These are phyloP conservation scores for Neurospora tetrasperma DNA, from an alignment of 495 filamentous ascomycete species.

Conservation along the genomic window DNA sequence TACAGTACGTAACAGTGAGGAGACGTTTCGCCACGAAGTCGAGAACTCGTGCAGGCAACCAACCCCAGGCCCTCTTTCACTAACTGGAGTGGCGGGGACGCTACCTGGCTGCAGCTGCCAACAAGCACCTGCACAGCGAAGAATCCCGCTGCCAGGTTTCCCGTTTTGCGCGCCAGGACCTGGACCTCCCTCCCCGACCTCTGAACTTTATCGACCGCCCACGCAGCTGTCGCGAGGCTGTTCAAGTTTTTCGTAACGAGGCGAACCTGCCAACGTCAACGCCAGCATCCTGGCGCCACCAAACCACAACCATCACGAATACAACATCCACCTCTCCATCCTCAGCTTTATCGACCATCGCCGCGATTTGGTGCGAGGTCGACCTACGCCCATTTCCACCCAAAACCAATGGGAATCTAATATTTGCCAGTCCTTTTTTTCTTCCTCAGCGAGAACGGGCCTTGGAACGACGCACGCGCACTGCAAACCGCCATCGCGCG, in stretches of 20 bases:
- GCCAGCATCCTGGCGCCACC: neutral
- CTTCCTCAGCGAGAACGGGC: neutral
- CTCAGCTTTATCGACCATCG: constrained; percentile 8
- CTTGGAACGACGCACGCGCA: constrained; percentile 7
- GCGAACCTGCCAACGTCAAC: neutral
- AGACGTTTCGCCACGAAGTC: neutral
- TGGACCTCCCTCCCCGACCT: neutral
- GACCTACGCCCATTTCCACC: neutral
- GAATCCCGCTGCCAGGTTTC: neutral
- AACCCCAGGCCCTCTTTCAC: neutral
- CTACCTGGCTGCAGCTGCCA: neutral
- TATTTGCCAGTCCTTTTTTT: constrained; percentile 1
- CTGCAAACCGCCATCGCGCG: constrained; percentile 10
- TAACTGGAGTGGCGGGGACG: neutral
- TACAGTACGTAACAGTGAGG: neutral
- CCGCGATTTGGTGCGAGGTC: constrained; percentile 9
- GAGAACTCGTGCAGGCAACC: neutral
- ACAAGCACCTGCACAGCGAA: neutral
- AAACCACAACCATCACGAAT: neutral
- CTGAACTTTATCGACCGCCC: neutral
- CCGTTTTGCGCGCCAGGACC: neutral
- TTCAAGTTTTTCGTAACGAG: constrained; percentile 1
- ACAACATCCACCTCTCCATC: neutral
- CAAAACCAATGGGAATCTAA: constrained; percentile 11
- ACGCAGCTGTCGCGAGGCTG: neutral